Percentiles rank a stretch among this genome's conserved stretches.
These are phyloP conservation scores for Debaryomyces psychrophilus DNA, from an alignment of 1,139 yeast species.

Conservation along the genomic window DNA sequence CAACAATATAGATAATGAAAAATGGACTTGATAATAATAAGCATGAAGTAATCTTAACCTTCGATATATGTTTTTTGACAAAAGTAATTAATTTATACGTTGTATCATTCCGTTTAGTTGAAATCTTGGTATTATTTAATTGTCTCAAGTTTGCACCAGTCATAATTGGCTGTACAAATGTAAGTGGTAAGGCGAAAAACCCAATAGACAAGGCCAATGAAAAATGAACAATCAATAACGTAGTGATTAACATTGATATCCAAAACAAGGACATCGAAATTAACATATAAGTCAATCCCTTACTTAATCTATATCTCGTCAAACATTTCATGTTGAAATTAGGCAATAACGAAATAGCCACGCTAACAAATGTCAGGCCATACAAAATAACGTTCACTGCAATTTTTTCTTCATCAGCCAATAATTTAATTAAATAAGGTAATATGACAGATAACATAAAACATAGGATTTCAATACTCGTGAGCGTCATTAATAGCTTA, in stretches of 20 bases:
- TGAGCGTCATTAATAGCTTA: constrained; percentile 32
- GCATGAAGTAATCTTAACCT: constrained; percentile 36
- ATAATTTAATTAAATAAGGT: constrained; percentile 27
- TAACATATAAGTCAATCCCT: constrained; percentile 31
- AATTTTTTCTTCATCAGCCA: constrained; percentile 19
- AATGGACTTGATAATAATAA: constrained; percentile 59
- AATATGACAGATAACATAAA: constrained; percentile 30
- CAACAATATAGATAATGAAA: constrained; percentile 39
- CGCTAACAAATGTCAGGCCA: constrained; percentile 22
- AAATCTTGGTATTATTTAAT: background rate
- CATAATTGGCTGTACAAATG: constrained; percentile 57
- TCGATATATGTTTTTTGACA: constrained; percentile 8
- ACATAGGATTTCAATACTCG: constrained; percentile 39
- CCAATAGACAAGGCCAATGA: constrained; percentile 77
- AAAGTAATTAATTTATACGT: background rate
- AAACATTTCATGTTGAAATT: constrained; percentile 16
- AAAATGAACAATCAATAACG: constrained; percentile 81
- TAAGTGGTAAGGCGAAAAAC: constrained; percentile 67
- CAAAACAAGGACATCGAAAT: constrained; percentile 54
- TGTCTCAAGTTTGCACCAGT: constrained; percentile 6
- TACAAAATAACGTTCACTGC: constrained; percentile 23
- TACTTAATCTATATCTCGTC: constrained; percentile 19
- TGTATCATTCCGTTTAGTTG: constrained; percentile 2
- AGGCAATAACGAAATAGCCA: constrained; percentile 25
- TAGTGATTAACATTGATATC: constrained; percentile 69